phyloP scores from a whole-genome alignment of 2,329 filamentous ascomycete species.

The Daldinia sp. region DNA sequence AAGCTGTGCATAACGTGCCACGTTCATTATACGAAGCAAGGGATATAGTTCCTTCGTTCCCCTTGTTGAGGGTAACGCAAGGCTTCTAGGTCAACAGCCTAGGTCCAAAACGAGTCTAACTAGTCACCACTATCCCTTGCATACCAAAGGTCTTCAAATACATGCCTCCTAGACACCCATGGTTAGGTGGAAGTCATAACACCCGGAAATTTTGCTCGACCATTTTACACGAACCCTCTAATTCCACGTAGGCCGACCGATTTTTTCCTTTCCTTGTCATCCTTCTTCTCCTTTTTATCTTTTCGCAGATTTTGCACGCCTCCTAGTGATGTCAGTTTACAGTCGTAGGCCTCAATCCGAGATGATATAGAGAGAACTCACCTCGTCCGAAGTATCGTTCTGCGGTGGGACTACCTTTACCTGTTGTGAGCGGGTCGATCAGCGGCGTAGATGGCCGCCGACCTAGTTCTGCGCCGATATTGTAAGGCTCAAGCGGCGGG shows the following conservation, averaged over 20 bases:
- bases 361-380: constrained; percentile 44
- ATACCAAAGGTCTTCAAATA: neutral
- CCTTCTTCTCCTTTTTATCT: constrained; percentile 59
- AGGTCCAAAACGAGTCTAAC: neutral
- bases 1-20: neutral
- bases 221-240: constrained; percentile 47
- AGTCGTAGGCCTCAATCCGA: constrained; percentile 60
- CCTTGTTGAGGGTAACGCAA: neutral
- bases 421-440: constrained; percentile 44
- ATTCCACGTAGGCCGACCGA: constrained; percentile 50
- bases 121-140: neutral
- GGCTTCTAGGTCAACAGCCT: neutral
- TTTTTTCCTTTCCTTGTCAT: constrained; percentile 56
- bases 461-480: constrained; percentile 32
- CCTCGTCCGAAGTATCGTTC: constrained; percentile 58
- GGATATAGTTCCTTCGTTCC: neutral
- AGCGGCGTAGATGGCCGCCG: constrained; percentile 52
- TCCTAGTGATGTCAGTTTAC: constrained; percentile 49
- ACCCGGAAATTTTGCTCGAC: neutral
- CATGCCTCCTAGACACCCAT: no score
- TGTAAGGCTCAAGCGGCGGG: constrained; percentile 51
- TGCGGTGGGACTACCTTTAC: constrained; percentile 45
- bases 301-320: constrained; percentile 57
- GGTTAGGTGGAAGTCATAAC: no score
- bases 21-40: neutral